Evolutionary conservation across 495 filamentous ascomycete species (phyloP).

Genomic region (Tetracladium marchalianum): DNA sequence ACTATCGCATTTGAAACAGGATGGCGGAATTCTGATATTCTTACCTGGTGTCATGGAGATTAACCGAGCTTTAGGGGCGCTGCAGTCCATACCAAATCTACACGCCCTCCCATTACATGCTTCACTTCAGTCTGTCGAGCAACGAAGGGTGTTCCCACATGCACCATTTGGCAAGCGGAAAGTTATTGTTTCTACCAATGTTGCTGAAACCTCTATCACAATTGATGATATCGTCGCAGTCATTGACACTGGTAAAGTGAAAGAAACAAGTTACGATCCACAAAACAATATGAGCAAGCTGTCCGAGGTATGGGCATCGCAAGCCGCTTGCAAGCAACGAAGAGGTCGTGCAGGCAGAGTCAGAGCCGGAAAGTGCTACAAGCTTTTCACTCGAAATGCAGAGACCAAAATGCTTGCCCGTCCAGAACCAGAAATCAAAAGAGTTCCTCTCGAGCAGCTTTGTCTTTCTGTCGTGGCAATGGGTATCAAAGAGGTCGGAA

Average conservation of each 20-base stretch:
- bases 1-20: conserved; percentile 43
- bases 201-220: conserved; percentile 96
- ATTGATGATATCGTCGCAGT: conserved; percentile 96
- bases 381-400: conserved; percentile 79
- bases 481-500: conserved; percentile 71
- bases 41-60: conserved; percentile 83
- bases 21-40: conserved; percentile 90
- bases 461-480: conserved; percentile 91
- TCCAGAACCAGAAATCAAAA: conserved; percentile 85
- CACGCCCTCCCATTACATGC: conserved; percentile 86
- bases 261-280: conserved; percentile 91
- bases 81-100: conserved; percentile 58
- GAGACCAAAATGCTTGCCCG: conserved; percentile 82
- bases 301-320: conserved; percentile 90
- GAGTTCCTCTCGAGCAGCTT: conserved; percentile 88
- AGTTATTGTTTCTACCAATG: conserved; percentile 88
- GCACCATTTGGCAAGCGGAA: conserved; percentile 76
- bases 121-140: conserved; percentile 76
- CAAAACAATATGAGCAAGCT: conserved; percentile 90
- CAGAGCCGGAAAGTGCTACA: conserved; percentile 84
- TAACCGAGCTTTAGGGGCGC: conserved; percentile 61
- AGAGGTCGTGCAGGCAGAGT: conserved; percentile 91
- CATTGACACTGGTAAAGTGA: conserved; percentile 89
- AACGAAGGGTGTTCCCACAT: conserved; percentile 71
- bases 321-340: conserved; percentile 92